phyloP scores from a whole-genome alignment of 768 basidiomycete genomes.

The Auriscalpium orientale region DNA sequence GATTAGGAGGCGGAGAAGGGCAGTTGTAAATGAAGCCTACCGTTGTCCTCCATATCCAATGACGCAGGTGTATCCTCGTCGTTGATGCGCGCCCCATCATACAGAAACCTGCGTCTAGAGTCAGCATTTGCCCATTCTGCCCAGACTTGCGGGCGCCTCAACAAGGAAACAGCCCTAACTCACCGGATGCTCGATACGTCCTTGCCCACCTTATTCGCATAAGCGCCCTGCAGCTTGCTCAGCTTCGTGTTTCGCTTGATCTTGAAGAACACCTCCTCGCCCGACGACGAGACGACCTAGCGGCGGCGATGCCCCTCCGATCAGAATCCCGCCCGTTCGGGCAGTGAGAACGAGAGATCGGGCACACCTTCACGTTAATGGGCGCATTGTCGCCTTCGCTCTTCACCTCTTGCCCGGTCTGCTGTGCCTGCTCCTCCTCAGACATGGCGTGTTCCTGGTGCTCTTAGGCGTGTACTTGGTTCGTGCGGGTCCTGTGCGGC shows the following conservation, averaged over 20 bases:
- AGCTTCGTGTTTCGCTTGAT: conserved; percentile 91
- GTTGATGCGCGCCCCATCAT: conserved; percentile 79
- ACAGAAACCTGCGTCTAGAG: conserved; percentile 64
- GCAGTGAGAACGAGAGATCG: background rate
- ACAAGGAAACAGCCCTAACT: conserved; percentile 22
- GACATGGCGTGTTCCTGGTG: conserved; percentile 34
- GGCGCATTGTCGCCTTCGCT: conserved; percentile 44
- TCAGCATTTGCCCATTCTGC: background rate
- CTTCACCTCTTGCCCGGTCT: conserved; percentile 32
- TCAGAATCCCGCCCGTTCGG: background rate
- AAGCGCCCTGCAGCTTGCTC: conserved; percentile 88
- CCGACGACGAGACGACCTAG: conserved; percentile 67
- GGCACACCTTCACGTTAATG: conserved; percentile 70
- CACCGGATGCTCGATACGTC: conserved; percentile 84
- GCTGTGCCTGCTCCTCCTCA: conserved; percentile 35
- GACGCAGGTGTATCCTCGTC: conserved; percentile 83
- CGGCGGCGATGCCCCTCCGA: background rate
- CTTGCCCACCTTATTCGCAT: conserved; percentile 88
- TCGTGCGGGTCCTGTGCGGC: no score
- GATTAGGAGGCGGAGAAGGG: background rate
- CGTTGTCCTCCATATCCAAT: conserved; percentile 86
- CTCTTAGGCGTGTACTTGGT: background rate
- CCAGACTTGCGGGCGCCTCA: background rate
- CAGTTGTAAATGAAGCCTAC: conserved; percentile 33
- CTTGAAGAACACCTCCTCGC: conserved; percentile 95